These are phyloP conservation scores for Trichosporon sp. DNA, from an alignment of 1,284 basidiomycete species.

Conservation along the genomic window DNA sequence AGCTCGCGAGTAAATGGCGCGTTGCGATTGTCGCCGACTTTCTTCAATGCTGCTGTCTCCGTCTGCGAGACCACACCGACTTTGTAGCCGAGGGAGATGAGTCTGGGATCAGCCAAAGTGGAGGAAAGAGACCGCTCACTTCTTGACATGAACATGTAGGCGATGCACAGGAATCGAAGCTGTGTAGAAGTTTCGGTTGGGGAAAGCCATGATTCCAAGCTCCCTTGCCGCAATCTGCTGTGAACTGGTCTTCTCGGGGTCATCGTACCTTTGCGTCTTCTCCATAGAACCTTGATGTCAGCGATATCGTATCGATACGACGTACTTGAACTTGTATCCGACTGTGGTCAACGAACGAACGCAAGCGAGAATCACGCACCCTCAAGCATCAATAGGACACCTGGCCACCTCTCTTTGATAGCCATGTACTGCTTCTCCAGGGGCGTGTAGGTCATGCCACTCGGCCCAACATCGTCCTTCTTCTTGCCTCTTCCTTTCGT, in stretches of 20 bases:
- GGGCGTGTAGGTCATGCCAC: slow-evolving; percentile 72
- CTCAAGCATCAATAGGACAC: slow-evolving; percentile 75
- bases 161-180: slow-evolving; percentile 80
- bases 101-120: slow-evolving; percentile 49
- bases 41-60: slow-evolving; percentile 94
- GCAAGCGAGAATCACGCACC: slow-evolving; percentile 25
- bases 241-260: not conserved
- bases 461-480: slow-evolving; percentile 61
- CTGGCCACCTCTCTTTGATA: slow-evolving; percentile 67
- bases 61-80: slow-evolving; percentile 87
- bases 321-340: slow-evolving; percentile 71
- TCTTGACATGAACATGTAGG: slow-evolving; percentile 78
- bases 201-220: slow-evolving; percentile 59
- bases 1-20: slow-evolving; percentile 75
- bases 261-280: slow-evolving; percentile 71
- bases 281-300: slow-evolving; percentile 60
- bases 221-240: slow-evolving; percentile 66
- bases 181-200: slow-evolving; percentile 69
- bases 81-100: slow-evolving; percentile 80
- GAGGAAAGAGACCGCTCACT: slow-evolving; percentile 51
- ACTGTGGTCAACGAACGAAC: slow-evolving; percentile 44
- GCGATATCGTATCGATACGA: not conserved
- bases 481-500: slow-evolving; percentile 38
- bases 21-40: slow-evolving; percentile 74
- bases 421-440: slow-evolving; percentile 72